Evolutionary conservation across 768 basidiomycete genomes (phyloP).

Genomic region (Russula sp.): DNA sequence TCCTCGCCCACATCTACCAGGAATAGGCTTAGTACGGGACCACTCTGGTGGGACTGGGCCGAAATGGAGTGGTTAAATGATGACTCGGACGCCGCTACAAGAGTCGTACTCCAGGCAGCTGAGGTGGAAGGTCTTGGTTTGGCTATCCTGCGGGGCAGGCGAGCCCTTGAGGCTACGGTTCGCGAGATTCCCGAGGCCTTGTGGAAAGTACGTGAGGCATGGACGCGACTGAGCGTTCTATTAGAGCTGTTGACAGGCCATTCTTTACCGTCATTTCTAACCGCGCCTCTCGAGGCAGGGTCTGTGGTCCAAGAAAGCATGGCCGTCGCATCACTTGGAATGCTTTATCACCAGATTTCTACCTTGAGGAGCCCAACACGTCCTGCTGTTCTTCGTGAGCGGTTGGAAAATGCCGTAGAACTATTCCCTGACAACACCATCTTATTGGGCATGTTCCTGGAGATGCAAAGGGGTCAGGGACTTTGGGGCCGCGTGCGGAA

Average conservation of each 20-base stretch:
- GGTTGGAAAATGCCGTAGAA: constrained; percentile 46
- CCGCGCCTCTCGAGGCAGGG: constrained; percentile 22
- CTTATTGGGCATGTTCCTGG: constrained; percentile 65
- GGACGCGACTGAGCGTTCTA: constrained; percentile 58
- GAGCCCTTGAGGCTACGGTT: constrained; percentile 46
- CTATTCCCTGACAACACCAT: constrained; percentile 64
- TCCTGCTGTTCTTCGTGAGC: constrained; percentile 50
- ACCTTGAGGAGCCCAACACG: constrained; percentile 50
- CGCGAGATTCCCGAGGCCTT: constrained; percentile 23
- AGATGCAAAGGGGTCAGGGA: constrained; percentile 68
- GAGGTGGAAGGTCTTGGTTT: constrained; percentile 47
- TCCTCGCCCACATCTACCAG: constrained; percentile 36
- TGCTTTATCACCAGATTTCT: constrained; percentile 54
- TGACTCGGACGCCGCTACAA: constrained; percentile 40
- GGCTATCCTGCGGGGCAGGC: constrained; percentile 55
- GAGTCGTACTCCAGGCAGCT: constrained; percentile 47
- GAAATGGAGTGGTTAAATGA: constrained; percentile 75
- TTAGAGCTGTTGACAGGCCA: constrained; percentile 50
- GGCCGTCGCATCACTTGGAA: constrained; percentile 44
- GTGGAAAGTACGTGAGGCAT: constrained; percentile 56
- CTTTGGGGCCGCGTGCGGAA: constrained; percentile 67
- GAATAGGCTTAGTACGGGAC: constrained; percentile 32
- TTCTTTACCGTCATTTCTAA: constrained; percentile 36
- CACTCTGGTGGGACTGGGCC: constrained; percentile 78
- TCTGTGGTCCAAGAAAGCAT: constrained; percentile 44